A percentile compares a stretch with the other conserved stretches of the same genome.
Conservation (phyloP, 1,284 basidiomycete genomes). For the Crepidotus sp. region DNA sequence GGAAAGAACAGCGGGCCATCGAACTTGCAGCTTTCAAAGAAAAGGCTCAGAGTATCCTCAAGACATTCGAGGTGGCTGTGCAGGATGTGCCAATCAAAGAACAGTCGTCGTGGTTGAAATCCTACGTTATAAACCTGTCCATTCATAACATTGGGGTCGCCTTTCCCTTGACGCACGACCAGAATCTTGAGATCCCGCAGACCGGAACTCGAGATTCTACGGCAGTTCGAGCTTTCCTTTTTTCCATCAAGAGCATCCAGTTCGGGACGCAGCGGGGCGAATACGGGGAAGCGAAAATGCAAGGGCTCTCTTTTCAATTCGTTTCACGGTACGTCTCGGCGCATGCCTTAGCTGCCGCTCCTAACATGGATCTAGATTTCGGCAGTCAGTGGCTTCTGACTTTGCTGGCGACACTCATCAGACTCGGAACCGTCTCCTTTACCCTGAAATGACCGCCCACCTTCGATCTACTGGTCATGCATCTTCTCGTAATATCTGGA, state of each 20-base stretch:
- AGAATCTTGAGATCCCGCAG: constrained; percentile 41
- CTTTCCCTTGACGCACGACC: constrained; percentile 63
- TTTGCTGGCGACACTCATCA: constrained; percentile 66
- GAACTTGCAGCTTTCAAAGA: constrained; percentile 80
- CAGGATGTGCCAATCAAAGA: constrained; percentile 33
- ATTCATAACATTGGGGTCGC: constrained; percentile 75
- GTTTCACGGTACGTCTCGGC: constrained; percentile 50
- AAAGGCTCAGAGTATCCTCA: constrained; percentile 63
- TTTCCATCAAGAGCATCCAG: constrained; percentile 66
- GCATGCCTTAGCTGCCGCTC: neutral
- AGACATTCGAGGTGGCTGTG: constrained; percentile 60
- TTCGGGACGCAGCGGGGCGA: constrained; percentile 72
- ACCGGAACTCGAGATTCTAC: constrained; percentile 30
- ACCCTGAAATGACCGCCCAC: constrained; percentile 74
- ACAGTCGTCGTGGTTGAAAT: constrained; percentile 52
- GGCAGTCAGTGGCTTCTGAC: constrained; percentile 58
- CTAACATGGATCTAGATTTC: constrained; percentile 46
- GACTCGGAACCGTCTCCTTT: constrained; percentile 68
- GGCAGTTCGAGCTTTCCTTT: constrained; percentile 71
- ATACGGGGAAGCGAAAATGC: constrained; percentile 68
- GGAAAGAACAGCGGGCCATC: constrained; percentile 62
- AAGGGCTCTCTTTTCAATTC: constrained; percentile 76
- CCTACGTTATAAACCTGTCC: constrained; percentile 55
- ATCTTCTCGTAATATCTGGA: constrained; percentile 48
- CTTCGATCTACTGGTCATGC: constrained; percentile 50